Evolutionary conservation across 2,329 filamentous ascomycete genomes (phyloP), one percentile per base, ranked within the genome.

Genomic region (Fonsecaea multimorphosa): DNA sequence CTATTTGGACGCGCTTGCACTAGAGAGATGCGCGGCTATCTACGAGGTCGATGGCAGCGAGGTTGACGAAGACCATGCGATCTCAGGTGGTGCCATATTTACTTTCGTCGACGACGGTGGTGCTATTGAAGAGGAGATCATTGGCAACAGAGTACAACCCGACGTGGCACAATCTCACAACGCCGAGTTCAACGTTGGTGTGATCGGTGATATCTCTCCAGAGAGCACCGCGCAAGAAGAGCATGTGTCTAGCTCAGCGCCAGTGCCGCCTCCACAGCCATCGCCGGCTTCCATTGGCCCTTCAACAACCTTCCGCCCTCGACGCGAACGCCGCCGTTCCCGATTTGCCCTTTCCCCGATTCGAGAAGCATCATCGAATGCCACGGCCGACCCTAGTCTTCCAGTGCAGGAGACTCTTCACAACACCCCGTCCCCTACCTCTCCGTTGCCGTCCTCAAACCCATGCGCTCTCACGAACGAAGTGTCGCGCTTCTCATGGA

Each of bases 381-480:
- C 54, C 24, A 49, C 32, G 6, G 12, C 46, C 29, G 24, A 12
- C 55, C 22, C 6, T 3, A 22, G 24, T 61, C 49, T 19, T 14
- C 12, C 29, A 55, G 27, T 27, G 36, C 12, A 16, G 16, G 36
- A 14, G 12, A 38, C 36, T 14, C 5, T 38, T 38, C 36, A 14
- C 36, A 14, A 16, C 12, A 6, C 16, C 12, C 36, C 5, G 16
- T 5, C 5, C 36, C n/a, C n/a, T n/a, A n/a, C n/a, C n/a, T n/a
- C n/a, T n/a, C n/a, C n/a, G n/a, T n/a, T n/a, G n/a, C 27, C 40
- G 16, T 57, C 63, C 4, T 51, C 58, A 22, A 22, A 40, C 19
- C 16, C 46, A 0, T 53, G 29, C n/a, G 12, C 8, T 58, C 38
- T 12, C 16, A 14, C 44, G 3, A 16, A 12, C 44, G 44, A 49